phyloP scores from a whole-genome alignment of 225 moss, liverwort and hornwort species.

The Bryum argenteum region DNA sequence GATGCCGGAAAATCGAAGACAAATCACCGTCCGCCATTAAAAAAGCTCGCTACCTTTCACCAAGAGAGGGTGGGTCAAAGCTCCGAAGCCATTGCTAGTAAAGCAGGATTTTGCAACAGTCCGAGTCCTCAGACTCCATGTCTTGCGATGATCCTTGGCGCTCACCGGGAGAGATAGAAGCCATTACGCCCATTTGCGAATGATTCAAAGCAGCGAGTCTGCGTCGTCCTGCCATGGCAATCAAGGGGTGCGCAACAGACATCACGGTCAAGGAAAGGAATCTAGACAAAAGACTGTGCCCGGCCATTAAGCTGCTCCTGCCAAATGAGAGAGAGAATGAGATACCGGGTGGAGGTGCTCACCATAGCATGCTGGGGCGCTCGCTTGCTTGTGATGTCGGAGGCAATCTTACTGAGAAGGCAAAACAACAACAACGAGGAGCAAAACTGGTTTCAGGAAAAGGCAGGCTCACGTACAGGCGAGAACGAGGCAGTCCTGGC shows the following conservation, averaged over 20 bases:
- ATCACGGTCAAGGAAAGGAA: conserved; percentile 11
- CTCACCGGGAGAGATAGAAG: conserved; percentile 31
- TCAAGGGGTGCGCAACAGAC: conserved; percentile 6
- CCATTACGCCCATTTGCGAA: conserved; percentile 28
- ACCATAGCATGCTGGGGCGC: no score
- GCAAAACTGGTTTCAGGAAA: no score
- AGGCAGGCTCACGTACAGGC: no score
- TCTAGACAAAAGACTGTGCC: not conserved
- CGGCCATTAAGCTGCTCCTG: no score
- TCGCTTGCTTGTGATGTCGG: no score
- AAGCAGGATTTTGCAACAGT: conserved; percentile 15
- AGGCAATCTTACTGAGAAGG: no score
- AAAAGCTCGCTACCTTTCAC: not conserved
- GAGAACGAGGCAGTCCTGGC: no score
- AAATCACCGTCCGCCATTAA: conserved; percentile 61
- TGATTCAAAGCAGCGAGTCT: not conserved
- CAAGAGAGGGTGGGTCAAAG: no score
- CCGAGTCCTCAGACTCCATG: not conserved
- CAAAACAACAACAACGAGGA: no score
- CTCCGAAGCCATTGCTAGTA: not conserved
- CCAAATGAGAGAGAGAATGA: no score
- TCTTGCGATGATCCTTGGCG: not conserved
- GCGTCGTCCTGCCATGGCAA: conserved; percentile 13
- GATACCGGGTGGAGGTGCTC: no score
- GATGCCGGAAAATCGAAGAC: conserved; percentile 50